A percentile compares a stretch with the other conserved stretches of the same genome.
Conservation (phyloP, 2,329 filamentous ascomycete genomes). For the Trichoderma oligosporum region DNA sequence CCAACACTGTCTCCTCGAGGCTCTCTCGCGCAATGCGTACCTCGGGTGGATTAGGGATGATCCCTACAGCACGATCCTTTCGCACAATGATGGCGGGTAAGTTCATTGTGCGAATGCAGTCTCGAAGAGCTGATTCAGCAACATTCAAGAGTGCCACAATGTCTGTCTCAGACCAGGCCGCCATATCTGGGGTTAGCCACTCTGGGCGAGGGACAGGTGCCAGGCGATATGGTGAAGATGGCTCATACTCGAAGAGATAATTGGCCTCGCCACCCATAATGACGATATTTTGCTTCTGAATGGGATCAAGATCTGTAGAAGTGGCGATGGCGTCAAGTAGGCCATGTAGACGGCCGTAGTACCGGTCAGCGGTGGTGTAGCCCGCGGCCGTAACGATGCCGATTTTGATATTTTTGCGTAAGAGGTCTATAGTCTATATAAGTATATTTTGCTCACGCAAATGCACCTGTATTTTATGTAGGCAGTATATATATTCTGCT, state of each 20-base stretch:
- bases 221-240: conserved; percentile 62
- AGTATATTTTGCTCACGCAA: not conserved
- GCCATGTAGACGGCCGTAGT: conserved; percentile 82
- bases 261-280: conserved; percentile 96
- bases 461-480: too few relatives aligned
- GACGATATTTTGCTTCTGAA: conserved; percentile 73
- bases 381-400: conserved; percentile 96
- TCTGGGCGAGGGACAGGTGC: conserved; percentile 59
- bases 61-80: conserved; percentile 83
- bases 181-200: conserved; percentile 79
- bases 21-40: conserved; percentile 77
- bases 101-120: conserved; percentile 75
- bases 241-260: conserved; percentile 81
- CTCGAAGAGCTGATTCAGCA: conserved; percentile 76
- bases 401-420: conserved; percentile 74
- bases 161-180: conserved; percentile 69
- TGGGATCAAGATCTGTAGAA: conserved; percentile 54
- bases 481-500: too few relatives aligned
- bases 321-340: conserved; percentile 73
- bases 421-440: conserved; percentile 50
- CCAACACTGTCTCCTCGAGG: conserved; percentile 91
- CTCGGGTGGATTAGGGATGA: conserved; percentile 61
- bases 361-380: conserved; percentile 81
- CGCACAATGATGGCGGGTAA: conserved; percentile 77
- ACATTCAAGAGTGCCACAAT: conserved; percentile 81